Percentiles rank a stretch among this genome's conserved stretches.
Evolutionary conservation across 2,329 filamentous ascomycete genomes (phyloP).

Genomic region (Fusarium concolor): DNA sequence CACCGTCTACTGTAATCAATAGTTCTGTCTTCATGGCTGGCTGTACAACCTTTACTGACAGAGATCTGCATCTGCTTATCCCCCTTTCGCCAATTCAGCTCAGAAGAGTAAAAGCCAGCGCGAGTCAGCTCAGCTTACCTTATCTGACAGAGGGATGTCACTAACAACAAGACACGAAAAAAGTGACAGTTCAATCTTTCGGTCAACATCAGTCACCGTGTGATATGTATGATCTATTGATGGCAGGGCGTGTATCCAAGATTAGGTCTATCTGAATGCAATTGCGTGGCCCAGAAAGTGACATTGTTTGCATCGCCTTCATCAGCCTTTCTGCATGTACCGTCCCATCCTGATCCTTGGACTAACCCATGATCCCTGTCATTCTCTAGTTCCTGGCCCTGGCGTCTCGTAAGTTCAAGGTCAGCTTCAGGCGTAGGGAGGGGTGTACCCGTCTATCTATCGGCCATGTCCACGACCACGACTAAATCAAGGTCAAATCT

Average conservation of each 20-base stretch:
- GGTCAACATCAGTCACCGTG: slow-evolving; percentile 18
- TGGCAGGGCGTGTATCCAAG: slow-evolving; percentile 12
- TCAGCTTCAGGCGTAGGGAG: slow-evolving; percentile 2
- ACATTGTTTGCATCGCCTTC: background rate
- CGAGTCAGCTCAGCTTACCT: slow-evolving; percentile 47
- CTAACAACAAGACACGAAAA: background rate
- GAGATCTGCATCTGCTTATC: slow-evolving; percentile 8
- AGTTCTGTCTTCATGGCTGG: slow-evolving; percentile 9
- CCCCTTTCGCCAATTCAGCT: slow-evolving; percentile 18
- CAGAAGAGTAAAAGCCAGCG: slow-evolving; percentile 28
- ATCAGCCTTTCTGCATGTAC: slow-evolving; percentile 23
- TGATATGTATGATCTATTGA: slow-evolving; percentile 18
- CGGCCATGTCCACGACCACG: slow-evolving; percentile 19
- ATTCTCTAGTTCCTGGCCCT: slow-evolving; percentile 4
- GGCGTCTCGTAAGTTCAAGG: slow-evolving; percentile 25
- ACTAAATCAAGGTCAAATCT: slow-evolving; percentile 18
- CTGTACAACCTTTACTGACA: background rate
- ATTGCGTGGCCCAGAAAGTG: slow-evolving; percentile 4
- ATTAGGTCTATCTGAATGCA: background rate
- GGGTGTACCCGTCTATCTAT: slow-evolving; percentile 28
- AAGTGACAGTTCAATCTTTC: slow-evolving; percentile 15
- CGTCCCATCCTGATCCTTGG: slow-evolving; percentile 40
- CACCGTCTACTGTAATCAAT: background rate
- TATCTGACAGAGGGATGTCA: slow-evolving; percentile 34
- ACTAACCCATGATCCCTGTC: slow-evolving; percentile 24